These are phyloP conservation scores for Chrysanthemum seticuspe DNA, from an alignment of 129 eudicot species.

Conservation along the genomic window DNA sequence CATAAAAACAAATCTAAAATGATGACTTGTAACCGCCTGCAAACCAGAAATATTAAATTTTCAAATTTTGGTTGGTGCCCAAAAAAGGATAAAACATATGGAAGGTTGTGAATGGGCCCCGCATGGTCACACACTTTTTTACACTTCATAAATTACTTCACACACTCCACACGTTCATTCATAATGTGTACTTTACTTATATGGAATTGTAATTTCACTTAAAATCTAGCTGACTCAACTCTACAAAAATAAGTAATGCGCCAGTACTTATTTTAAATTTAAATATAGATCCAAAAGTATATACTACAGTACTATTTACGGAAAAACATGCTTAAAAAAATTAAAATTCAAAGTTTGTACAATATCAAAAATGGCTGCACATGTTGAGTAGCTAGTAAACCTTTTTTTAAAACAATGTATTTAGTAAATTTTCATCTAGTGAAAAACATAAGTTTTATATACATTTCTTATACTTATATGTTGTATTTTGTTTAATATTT, in stretches of 20 bases:
- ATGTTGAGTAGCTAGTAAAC: no score
- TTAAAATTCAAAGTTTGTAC: no score
- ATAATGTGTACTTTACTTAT: background rate
- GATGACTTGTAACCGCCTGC: slow-evolving; percentile 20
- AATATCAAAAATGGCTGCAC: no score
- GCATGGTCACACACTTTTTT: slow-evolving; percentile 26
- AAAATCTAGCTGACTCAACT: background rate
- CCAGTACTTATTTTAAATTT: background rate
- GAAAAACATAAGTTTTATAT: no score
- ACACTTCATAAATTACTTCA: slow-evolving; percentile 4
- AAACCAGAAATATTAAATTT: slow-evolving; percentile 35
- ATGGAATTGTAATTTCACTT: background rate
- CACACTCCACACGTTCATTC: background rate
- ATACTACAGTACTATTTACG: background rate
- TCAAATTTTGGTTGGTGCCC: slow-evolving; percentile 48
- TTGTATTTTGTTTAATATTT: no score
- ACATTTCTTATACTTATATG: no score
- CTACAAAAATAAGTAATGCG: background rate
- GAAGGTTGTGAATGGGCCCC: slow-evolving; percentile 23
- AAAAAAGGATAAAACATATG: slow-evolving; percentile 32
- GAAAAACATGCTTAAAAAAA: background rate
- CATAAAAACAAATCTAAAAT: background rate
- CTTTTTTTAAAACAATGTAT: no score
- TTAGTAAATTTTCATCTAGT: no score
- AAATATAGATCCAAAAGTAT: background rate